Percentiles rank a stretch among this genome's conserved stretches.
Conservation (phyloP, 495 filamentous ascomycete species). For the Bathelium albidoporum region DNA sequence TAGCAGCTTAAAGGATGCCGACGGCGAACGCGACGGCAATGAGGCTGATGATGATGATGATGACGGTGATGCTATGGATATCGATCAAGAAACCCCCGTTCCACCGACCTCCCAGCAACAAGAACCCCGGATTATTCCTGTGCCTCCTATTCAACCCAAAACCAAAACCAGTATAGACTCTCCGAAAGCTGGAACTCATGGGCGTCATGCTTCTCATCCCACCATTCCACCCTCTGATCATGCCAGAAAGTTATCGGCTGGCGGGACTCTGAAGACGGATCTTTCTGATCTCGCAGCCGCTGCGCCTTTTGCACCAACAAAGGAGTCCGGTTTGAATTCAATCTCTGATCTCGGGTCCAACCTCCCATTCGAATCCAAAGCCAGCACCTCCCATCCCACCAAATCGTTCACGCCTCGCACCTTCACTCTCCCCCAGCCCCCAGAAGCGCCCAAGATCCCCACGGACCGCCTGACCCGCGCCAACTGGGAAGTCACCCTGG, state of each 20-base stretch:
- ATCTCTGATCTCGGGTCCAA: slow-evolving; percentile 55
- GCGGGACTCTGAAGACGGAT: slow-evolving; percentile 39
- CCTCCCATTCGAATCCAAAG: slow-evolving; percentile 62
- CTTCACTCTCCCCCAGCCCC: slow-evolving; percentile 52
- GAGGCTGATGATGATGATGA: slow-evolving; percentile 17
- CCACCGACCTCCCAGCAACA: background rate
- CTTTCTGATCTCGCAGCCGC: slow-evolving; percentile 57
- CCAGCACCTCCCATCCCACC: slow-evolving; percentile 40
- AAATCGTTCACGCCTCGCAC: slow-evolving; percentile 29
- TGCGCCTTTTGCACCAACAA: slow-evolving; percentile 50
- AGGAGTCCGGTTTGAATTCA: slow-evolving; percentile 44
- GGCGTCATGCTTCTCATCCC: slow-evolving; percentile 5
- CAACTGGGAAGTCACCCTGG: slow-evolving; percentile 49
- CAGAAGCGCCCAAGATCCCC: slow-evolving; percentile 41
- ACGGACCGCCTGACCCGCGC: slow-evolving; percentile 28
- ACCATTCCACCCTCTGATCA: slow-evolving; percentile 14
- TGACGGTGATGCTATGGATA: slow-evolving; percentile 33
- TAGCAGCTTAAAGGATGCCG: background rate
- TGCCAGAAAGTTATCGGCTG: slow-evolving; percentile 27
- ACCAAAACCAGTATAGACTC: slow-evolving; percentile 14
- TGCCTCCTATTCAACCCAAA: slow-evolving; percentile 17
- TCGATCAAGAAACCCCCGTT: slow-evolving; percentile 20
- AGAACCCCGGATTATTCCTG: slow-evolving; percentile 18
- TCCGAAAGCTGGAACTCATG: slow-evolving; percentile 8
- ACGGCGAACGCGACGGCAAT: slow-evolving; percentile 4